A percentile compares a stretch with the other conserved stretches of the same genome.
Evolutionary conservation across 129 eudicot species (phyloP).

Genomic region (Centrapalus pauciflorus): DNA sequence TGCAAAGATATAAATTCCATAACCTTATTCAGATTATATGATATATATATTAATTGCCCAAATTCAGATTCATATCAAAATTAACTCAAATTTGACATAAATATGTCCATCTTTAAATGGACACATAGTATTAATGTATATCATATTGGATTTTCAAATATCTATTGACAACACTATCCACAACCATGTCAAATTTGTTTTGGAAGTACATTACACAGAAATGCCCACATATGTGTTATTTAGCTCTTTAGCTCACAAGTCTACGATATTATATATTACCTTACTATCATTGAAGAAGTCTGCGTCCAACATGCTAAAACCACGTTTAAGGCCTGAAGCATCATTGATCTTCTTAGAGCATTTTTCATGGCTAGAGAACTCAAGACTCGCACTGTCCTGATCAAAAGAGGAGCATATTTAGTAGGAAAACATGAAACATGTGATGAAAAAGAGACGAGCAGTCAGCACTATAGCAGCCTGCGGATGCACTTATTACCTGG

Average conservation of each 20-base stretch:
- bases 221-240: not conserved
- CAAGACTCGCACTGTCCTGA: constrained; percentile 58
- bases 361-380: constrained; percentile 14
- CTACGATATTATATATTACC: constrained; percentile 30
- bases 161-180: not conserved
- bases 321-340: constrained; percentile 31
- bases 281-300: constrained; percentile 49
- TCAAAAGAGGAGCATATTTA: constrained; percentile 18
- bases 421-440: not conserved
- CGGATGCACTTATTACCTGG: constrained; percentile 38
- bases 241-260: not conserved
- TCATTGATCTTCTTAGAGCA: constrained; percentile 17
- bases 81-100: too few relatives aligned
- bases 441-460: not conserved
- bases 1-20: not conserved
- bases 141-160: not conserved
- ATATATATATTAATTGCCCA: not conserved
- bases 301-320: constrained; percentile 66
- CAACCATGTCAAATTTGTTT: not conserved
- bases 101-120: too few relatives aligned
- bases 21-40: too few relatives aligned
- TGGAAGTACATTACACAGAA: not conserved
- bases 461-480: not conserved
- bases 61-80: not conserved
- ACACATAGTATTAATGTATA: not conserved